phyloP scores from a whole-genome alignment of 2,329 filamentous ascomycete genomes.

The Colletotrichum lini region DNA sequence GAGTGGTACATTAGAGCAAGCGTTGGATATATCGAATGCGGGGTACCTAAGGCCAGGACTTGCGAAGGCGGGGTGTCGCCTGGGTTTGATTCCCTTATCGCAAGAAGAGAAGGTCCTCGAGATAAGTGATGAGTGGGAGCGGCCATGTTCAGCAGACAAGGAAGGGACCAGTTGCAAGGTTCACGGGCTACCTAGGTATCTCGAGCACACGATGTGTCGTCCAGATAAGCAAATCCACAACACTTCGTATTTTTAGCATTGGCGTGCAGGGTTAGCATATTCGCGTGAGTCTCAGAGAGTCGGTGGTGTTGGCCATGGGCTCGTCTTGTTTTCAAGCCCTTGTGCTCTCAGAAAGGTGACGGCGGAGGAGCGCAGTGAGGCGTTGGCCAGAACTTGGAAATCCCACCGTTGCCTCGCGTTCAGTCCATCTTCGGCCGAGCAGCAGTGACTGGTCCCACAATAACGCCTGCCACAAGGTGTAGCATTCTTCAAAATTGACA shows the following conservation, averaged over 20 bases:
- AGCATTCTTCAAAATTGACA: background rate
- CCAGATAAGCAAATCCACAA: constrained; percentile 21
- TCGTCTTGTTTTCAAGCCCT: background rate
- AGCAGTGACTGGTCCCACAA: background rate
- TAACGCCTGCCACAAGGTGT: background rate
- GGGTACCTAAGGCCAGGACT: background rate
- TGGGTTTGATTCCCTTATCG: background rate
- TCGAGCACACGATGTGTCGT: constrained; percentile 4
- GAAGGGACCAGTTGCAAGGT: background rate
- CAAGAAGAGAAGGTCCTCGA: background rate
- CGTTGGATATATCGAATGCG: background rate
- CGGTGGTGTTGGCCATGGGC: background rate
- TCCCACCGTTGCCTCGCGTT: background rate
- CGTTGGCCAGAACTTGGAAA: background rate
- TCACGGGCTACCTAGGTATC: background rate
- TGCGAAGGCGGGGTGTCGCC: background rate
- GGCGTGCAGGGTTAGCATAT: background rate
- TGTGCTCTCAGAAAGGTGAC: background rate
- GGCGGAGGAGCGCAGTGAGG: background rate
- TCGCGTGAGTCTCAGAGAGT: background rate
- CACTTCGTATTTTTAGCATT: constrained; percentile 4
- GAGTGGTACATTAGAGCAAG: background rate
- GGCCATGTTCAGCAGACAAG: background rate
- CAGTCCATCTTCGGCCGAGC: background rate
- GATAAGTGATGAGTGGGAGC: constrained; percentile 15